Conservation (phyloP, 179 eudicot species). For the Drosera spatulata region DNA sequence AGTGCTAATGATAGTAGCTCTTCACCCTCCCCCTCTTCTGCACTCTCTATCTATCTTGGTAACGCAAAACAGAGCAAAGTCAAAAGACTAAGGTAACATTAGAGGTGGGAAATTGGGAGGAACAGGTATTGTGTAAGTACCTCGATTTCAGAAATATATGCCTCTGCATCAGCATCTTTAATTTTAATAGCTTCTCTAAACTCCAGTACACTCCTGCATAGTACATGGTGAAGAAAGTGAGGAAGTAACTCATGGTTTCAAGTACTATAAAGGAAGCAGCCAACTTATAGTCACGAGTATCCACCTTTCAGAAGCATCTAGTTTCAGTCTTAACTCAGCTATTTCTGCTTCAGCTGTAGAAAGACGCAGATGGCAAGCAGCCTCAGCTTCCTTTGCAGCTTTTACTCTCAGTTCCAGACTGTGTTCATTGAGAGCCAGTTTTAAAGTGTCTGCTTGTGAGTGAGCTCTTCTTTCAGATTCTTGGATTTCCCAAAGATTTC, state of each 20-base stretch:
- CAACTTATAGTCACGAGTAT: conserved; percentile 3
- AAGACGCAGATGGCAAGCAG: conserved; percentile 77
- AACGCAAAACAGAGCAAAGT: not conserved
- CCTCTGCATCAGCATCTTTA: conserved; percentile 77
- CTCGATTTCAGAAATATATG: conserved; percentile 93
- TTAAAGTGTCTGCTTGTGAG: conserved; percentile 56
- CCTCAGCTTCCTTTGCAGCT: conserved; percentile 95
- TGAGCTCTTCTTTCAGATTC: conserved; percentile 78
- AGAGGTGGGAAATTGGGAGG: not conserved
- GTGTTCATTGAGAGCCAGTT: conserved; percentile 70
- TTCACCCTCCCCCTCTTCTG: too few species aligned
- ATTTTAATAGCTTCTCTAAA: conserved; percentile 74
- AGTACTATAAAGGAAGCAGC: not conserved
- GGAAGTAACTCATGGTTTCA: not conserved
- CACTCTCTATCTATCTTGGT: too few species aligned
- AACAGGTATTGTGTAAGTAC: conserved; percentile 16
- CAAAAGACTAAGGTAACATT: not conserved
- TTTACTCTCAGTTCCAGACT: conserved; percentile 75
- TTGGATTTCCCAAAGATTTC: conserved; percentile 58
- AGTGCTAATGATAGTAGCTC: too few species aligned
- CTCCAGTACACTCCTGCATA: conserved; percentile 63
- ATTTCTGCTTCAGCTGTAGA: conserved; percentile 90
- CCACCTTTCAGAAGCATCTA: conserved; percentile 85
- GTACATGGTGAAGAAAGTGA: not conserved
- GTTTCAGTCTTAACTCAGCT: conserved; percentile 59